Evolutionary conservation across 495 filamentous ascomycete species (phyloP).

Genomic region (Hypoxylon subgilvum): DNA sequence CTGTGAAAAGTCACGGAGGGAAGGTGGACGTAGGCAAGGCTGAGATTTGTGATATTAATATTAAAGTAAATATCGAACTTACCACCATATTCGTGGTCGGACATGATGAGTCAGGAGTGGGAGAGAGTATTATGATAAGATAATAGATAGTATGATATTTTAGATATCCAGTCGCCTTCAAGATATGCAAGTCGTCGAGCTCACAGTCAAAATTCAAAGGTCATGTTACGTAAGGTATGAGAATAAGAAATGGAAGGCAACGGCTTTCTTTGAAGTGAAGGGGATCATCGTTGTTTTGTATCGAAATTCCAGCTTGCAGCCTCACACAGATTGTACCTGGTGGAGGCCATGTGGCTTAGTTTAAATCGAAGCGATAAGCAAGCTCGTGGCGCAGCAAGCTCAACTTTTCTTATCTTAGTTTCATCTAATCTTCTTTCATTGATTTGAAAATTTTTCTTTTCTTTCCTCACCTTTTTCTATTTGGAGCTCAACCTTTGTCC

Average conservation of each 20-base stretch:
- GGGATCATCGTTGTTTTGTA: conserved; percentile 27
- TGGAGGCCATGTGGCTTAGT: not conserved
- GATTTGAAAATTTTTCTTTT: conserved; percentile 29
- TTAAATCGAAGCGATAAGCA: not conserved
- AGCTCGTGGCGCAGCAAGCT: not conserved
- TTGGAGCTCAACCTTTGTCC: too few relatives aligned
- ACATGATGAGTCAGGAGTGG: conserved; percentile 64
- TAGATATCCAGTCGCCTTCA: too few relatives aligned
- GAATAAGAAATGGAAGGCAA: conserved; percentile 7
- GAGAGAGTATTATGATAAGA: conserved; percentile 29
- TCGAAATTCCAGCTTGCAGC: conserved; percentile 17
- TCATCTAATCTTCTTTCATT: conserved; percentile 17
- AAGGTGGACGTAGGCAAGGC: not conserved
- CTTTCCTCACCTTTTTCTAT: conserved; percentile 38
- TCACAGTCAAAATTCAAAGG: not conserved
- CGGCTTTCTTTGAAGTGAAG: conserved; percentile 13
- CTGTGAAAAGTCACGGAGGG: not conserved
- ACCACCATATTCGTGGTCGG: conserved; percentile 87
- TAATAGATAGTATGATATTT: too few relatives aligned
- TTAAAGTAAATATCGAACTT: conserved; percentile 43
- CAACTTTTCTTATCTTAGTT: not conserved
- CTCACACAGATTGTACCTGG: conserved; percentile 1
- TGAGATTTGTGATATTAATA: conserved; percentile 34
- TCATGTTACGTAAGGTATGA: not conserved
- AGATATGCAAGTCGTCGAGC: not conserved